Conservation (phyloP, 306 rosid species). For the Trifolium repens region DNA sequence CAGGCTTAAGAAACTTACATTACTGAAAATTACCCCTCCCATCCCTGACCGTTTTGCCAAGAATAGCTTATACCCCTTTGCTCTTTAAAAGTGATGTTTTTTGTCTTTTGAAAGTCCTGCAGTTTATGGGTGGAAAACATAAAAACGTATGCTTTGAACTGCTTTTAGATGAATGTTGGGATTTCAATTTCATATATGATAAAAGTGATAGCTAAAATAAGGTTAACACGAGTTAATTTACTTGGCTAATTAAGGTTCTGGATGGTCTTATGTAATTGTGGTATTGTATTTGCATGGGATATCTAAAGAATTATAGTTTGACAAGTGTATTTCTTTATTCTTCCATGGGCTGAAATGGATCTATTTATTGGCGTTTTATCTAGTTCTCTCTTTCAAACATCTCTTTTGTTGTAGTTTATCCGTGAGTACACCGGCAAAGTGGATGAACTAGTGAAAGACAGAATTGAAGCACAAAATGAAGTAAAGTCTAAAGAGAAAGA, state of each 20-base stretch:
- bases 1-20: slow-evolving; percentile 26
- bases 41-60: neutral
- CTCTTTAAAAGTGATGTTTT: slow-evolving; percentile 20
- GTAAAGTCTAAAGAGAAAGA: slow-evolving; percentile 82
- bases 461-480: slow-evolving; percentile 78
- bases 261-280: slow-evolving; percentile 18
- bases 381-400: slow-evolving; percentile 32
- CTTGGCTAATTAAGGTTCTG: slow-evolving; percentile 35
- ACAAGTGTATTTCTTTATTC: slow-evolving; percentile 7
- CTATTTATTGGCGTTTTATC: slow-evolving; percentile 27
- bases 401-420: slow-evolving; percentile 61
- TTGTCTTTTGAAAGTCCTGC: neutral
- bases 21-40: neutral
- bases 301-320: slow-evolving; percentile 24
- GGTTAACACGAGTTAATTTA: slow-evolving; percentile 11
- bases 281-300: slow-evolving; percentile 19
- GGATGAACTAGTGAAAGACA: slow-evolving; percentile 91
- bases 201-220: slow-evolving; percentile 20
- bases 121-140: slow-evolving; percentile 6
- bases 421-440: slow-evolving; percentile 98
- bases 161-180: slow-evolving; percentile 26
- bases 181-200: slow-evolving; percentile 29
- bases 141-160: slow-evolving; percentile 29
- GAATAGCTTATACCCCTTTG: slow-evolving; percentile 13
- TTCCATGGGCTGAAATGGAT: slow-evolving; percentile 22